Conservation (phyloP, 2,329 filamentous ascomycete genomes). For the Epicoccum nigrum region DNA sequence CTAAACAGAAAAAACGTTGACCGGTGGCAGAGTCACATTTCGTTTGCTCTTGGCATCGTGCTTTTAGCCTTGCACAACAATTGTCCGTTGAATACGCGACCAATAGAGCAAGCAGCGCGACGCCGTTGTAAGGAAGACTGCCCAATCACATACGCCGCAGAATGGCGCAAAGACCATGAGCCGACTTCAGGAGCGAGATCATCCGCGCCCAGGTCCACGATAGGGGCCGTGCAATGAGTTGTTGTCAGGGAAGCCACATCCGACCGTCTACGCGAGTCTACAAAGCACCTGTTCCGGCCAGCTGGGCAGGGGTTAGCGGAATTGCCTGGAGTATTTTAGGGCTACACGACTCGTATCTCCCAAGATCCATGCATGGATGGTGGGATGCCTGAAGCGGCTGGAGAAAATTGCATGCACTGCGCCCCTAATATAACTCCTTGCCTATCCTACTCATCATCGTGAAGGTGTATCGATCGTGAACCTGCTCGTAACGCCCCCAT, state of each 20-base stretch:
- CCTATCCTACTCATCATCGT: not conserved
- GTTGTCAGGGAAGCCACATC: conserved; percentile 6
- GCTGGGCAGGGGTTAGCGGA: conserved; percentile 8
- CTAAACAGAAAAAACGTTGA: conserved; percentile 26
- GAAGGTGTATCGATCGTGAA: not conserved
- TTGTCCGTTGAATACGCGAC: conserved; percentile 5
- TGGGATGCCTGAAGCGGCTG: conserved; percentile 15
- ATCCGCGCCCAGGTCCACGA: not conserved
- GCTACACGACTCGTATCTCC: conserved; percentile 5
- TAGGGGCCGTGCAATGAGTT: conserved; percentile 4
- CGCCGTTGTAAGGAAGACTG: conserved; percentile 8
- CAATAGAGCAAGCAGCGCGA: conserved; percentile 12
- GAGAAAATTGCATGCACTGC: conserved; percentile 11
- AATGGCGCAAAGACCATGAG: not conserved
- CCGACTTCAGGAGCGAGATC: not conserved
- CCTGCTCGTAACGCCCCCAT: conserved; percentile 2
- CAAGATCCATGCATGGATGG: conserved; percentile 6
- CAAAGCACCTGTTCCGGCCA: conserved; percentile 7
- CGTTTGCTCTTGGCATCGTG: conserved; percentile 23
- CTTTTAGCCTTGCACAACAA: conserved; percentile 27
- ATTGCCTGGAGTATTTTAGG: conserved; percentile 14
- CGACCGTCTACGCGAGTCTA: conserved; percentile 8
- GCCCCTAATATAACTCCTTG: conserved; percentile 14
- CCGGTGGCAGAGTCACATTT: conserved; percentile 30
- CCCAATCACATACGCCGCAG: conserved; percentile 5